A percentile compares a stretch with the other conserved stretches of the same genome.
Conservation (phyloP, 2,329 filamentous ascomycete genomes). For the Colletotrichum scovillei region DNA sequence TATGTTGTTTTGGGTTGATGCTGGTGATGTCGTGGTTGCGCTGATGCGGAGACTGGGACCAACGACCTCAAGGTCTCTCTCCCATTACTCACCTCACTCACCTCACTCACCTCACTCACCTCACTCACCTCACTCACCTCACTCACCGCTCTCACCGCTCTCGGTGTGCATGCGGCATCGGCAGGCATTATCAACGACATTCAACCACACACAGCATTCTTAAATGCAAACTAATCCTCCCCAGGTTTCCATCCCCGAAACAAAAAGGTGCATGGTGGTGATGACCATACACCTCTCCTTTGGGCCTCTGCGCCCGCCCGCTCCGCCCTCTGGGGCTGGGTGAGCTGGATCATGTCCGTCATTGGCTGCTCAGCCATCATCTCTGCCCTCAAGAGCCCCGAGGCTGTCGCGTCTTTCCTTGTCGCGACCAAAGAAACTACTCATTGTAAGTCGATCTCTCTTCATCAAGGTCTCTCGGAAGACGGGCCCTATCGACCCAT, state of each 20-base stretch:
- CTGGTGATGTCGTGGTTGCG: background rate
- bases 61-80: background rate
- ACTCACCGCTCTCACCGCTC: conserved; percentile 2
- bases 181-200: background rate
- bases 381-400: conserved; percentile 37
- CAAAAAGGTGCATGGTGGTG: conserved; percentile 48
- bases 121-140: background rate
- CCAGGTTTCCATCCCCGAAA: conserved; percentile 34
- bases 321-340: conserved; percentile 51
- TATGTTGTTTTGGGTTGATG: too few relatives aligned
- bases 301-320: conserved; percentile 40
- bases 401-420: conserved; percentile 27
- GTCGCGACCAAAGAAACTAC: conserved; percentile 18
- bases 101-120: background rate
- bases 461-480: background rate
- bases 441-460: conserved; percentile 27
- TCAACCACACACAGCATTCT: background rate
- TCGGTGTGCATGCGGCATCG: background rate
- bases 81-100: background rate
- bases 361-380: conserved; percentile 48
- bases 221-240: background rate
- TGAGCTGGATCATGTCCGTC: conserved; percentile 55
- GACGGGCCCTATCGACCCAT: too few relatives aligned
- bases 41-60: background rate
- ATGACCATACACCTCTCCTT: conserved; percentile 50